Evolutionary conservation across 139 green algal genomes (phyloP).

Genomic region (Tetraselmis chui): DNA sequence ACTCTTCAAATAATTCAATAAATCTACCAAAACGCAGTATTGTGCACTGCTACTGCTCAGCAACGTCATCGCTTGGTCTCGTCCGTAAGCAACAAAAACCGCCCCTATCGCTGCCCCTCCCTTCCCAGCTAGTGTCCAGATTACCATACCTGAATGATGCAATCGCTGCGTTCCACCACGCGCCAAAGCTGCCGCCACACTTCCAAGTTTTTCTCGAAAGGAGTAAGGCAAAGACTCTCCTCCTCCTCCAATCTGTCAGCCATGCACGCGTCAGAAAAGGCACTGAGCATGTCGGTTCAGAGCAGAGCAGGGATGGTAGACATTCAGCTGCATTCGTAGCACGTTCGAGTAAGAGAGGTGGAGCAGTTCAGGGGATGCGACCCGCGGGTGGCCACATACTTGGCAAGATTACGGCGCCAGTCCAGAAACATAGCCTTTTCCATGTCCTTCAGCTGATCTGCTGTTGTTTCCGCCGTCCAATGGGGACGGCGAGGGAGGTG

Average conservation of each 20-base stretch:
- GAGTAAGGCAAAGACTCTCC: constrained; percentile 83
- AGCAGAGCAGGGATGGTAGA: not conserved
- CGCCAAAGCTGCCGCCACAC: constrained; percentile 98
- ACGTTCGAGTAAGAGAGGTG: constrained; percentile 2
- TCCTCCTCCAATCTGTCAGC: constrained; percentile 78
- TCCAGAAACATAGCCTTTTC: constrained; percentile 69
- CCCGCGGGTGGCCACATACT: not conserved
- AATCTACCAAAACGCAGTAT: too few relatives aligned
- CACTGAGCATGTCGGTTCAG: not conserved
- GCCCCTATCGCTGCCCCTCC: too few relatives aligned
- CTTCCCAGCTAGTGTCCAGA: not conserved
- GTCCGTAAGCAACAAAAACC: too few relatives aligned
- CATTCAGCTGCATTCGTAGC: not conserved
- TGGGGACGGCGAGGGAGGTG: constrained; percentile 66
- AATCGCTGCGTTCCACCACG: constrained; percentile 88
- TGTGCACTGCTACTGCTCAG: too few relatives aligned
- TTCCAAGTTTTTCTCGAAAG: constrained; percentile 99
- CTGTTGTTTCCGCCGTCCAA: constrained; percentile 65
- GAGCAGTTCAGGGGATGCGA: not conserved
- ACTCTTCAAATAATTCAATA: too few relatives aligned
- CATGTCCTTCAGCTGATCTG: constrained; percentile 75
- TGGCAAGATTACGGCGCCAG: constrained; percentile 76
- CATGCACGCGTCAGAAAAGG: not conserved
- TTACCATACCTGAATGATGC: constrained; percentile 76
- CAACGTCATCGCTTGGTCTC: too few relatives aligned